Conservation (phyloP, 345 rosid genomes). For the Gossypium raimondii region DNA sequence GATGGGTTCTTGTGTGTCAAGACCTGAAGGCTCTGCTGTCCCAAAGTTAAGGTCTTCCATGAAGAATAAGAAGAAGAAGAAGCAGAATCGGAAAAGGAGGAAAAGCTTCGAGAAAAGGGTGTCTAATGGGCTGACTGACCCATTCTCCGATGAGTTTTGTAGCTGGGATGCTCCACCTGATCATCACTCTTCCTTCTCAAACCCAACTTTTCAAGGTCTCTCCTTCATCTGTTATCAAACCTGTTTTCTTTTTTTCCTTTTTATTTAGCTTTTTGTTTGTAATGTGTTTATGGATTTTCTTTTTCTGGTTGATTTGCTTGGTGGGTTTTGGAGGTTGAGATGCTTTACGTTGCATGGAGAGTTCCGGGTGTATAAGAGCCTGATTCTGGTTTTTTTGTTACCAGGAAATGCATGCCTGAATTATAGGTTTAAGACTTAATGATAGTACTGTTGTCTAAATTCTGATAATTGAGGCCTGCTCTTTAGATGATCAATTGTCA, state of each 20-base stretch:
- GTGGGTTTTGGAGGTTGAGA: constrained; percentile 8
- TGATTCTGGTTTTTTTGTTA: constrained; percentile 7
- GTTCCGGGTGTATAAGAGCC: constrained; percentile 1
- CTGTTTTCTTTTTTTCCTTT: not conserved
- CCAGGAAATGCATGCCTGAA: constrained; percentile 18
- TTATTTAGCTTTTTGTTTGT: not conserved
- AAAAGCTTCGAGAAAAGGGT: constrained; percentile 34
- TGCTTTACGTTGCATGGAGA: constrained; percentile 3
- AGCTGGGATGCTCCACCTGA: constrained; percentile 33
- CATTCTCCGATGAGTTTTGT: constrained; percentile 41
- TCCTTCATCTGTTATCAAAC: not conserved
- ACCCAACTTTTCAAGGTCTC: constrained; percentile 58
- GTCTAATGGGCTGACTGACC: constrained; percentile 41
- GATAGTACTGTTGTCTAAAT: constrained; percentile 15
- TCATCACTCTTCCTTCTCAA: constrained; percentile 50
- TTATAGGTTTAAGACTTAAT: not conserved
- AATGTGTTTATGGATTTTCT: constrained; percentile 10
- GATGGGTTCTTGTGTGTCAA: constrained; percentile 83
- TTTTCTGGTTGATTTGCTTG: constrained; percentile 19
- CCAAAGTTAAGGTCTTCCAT: constrained; percentile 52
- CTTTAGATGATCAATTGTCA: constrained; percentile 11
- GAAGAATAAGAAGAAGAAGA: constrained; percentile 50
- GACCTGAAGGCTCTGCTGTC: constrained; percentile 63
- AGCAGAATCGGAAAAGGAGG: constrained; percentile 37
- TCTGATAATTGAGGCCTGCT: constrained; percentile 4